Evolutionary conservation across 2,329 filamentous ascomycete genomes (phyloP), one percentile per base, ranked within the genome.

Genomic region (Fusarium oxysporum): DNA sequence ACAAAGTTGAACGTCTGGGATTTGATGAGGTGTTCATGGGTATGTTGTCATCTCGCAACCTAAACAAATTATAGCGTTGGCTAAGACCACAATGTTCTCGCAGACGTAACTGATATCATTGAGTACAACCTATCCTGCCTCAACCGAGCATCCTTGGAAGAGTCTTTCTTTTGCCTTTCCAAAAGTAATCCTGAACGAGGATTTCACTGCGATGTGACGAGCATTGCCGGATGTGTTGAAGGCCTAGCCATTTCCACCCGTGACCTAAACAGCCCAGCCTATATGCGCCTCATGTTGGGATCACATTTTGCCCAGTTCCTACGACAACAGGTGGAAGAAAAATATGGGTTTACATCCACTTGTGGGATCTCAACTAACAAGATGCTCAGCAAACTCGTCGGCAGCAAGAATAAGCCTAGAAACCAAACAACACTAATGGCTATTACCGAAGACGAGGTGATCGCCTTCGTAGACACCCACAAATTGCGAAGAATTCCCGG

Each of bases 331-430:
- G 85, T 98, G 16, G 93, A 97, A 77, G 85, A 91, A 50, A 86
- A 94, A 50, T 92, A 91, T 77, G 94, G 94, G 3, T 97, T 96
- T 82, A 97, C 95, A 1, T 92, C 92, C 33, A 96, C 95, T 2
- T 95, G 93, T 45, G 96, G 96, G 8, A 90, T 98, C 28, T 92
- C 95, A 5, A 97, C 94, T 1, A 96, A 92, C 78, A 98, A 98
- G 81, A 82, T 96, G 9, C 85, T 97, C 16, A 91, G 93, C 65
- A 98, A 98, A 81, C 87, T 98, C 19, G 93, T 91, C 14, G 96
- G 96, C 17, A 93, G 90, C 80, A 85, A 92, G 65, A 90, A 98
- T 80, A 98, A 98, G 82, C 96, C 96, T 2, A 91, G 92, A 65
- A 92, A 90, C 68, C 96, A 98, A 81, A 98, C 96, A 1, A 94